Evolutionary conservation across 148 eudicot genomes (phyloP).

Genomic region (Cornus suecica): DNA sequence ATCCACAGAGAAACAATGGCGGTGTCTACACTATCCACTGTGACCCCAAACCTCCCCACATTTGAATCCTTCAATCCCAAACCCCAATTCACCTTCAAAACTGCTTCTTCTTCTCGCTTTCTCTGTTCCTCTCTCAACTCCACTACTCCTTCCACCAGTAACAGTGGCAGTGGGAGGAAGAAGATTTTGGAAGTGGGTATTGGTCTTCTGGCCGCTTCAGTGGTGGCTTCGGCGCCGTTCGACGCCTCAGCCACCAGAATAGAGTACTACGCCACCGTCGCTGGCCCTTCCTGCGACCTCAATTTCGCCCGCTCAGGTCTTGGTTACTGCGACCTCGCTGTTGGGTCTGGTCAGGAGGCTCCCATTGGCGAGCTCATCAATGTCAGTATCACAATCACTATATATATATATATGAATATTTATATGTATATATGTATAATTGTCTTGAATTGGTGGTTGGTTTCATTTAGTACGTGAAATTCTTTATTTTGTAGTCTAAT

Average conservation of each 20-base stretch:
- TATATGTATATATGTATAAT: too few relatives aligned
- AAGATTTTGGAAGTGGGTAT: slow-evolving; percentile 26
- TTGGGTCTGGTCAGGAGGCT: slow-evolving; percentile 62
- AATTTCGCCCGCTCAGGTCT: slow-evolving; percentile 67
- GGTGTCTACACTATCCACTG: slow-evolving; percentile 18
- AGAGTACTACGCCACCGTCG: slow-evolving; percentile 79
- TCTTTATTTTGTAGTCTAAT: not conserved
- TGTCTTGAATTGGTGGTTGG: not conserved
- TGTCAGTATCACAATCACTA: slow-evolving; percentile 33
- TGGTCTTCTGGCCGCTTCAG: slow-evolving; percentile 53
- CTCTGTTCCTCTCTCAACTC: slow-evolving; percentile 11
- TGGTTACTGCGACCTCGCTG: slow-evolving; percentile 66
- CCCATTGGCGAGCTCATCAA: slow-evolving; percentile 68
- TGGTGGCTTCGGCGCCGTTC: slow-evolving; percentile 39
- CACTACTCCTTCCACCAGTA: too few relatives aligned
- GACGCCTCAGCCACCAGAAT: slow-evolving; percentile 73
- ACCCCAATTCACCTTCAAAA: not conserved
- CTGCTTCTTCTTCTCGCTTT: slow-evolving; percentile 9
- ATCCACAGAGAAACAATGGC: slow-evolving; percentile 21
- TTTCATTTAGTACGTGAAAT: not conserved
- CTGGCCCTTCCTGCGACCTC: slow-evolving; percentile 75
- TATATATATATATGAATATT: not conserved
- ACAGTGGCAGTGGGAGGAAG: slow-evolving; percentile 14
- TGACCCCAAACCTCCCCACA: slow-evolving; percentile 20
- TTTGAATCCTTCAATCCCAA: slow-evolving; percentile 17